Percentiles rank a stretch among this genome's conserved stretches.
Conservation (phyloP, 2,329 filamentous ascomycete species). For the Penicillium hesseltinei region DNA sequence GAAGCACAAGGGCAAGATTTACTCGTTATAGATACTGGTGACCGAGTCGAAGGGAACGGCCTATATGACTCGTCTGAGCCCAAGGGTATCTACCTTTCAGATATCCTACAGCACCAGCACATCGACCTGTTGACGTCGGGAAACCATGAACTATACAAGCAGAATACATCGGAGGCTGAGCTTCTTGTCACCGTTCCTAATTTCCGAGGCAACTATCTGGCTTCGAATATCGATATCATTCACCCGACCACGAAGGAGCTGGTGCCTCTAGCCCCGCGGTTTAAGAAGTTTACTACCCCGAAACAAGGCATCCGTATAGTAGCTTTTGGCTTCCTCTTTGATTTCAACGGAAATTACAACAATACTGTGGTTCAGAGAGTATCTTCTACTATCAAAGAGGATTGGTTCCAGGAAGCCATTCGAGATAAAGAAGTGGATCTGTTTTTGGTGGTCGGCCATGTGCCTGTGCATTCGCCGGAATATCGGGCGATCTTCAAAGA, state of each 20-base stretch:
- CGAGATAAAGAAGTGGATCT: conserved; percentile 76
- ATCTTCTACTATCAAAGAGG: conserved; percentile 73
- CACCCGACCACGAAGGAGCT: conserved; percentile 68
- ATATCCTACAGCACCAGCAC: conserved; percentile 77
- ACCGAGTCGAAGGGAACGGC: conserved; percentile 90
- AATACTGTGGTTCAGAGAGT: conserved; percentile 84
- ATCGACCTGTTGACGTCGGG: conserved; percentile 84
- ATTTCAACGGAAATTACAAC: conserved; percentile 87
- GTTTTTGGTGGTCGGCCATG: conserved; percentile 83
- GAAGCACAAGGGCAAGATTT: conserved; percentile 78
- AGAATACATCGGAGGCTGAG: conserved; percentile 73
- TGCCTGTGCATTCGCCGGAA: conserved; percentile 77
- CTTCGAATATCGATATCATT: conserved; percentile 89
- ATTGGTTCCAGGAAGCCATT: conserved; percentile 87
- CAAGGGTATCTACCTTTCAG: conserved; percentile 83
- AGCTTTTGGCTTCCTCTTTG: conserved; percentile 91
- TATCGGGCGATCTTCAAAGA: conserved; percentile 74
- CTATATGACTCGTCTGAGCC: conserved; percentile 87
- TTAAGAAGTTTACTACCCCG: conserved; percentile 86
- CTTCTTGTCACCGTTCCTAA: conserved; percentile 77
- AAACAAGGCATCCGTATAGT: conserved; percentile 80
- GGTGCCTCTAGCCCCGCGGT: conserved; percentile 76
- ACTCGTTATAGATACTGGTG: conserved; percentile 91
- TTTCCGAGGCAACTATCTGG: conserved; percentile 76
- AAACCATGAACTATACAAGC: conserved; percentile 92